Evolutionary conservation across 2,329 filamentous ascomycete species (phyloP), one percentile per base, ranked within the genome.

Genomic region (Arthrinium puccinioides): DNA sequence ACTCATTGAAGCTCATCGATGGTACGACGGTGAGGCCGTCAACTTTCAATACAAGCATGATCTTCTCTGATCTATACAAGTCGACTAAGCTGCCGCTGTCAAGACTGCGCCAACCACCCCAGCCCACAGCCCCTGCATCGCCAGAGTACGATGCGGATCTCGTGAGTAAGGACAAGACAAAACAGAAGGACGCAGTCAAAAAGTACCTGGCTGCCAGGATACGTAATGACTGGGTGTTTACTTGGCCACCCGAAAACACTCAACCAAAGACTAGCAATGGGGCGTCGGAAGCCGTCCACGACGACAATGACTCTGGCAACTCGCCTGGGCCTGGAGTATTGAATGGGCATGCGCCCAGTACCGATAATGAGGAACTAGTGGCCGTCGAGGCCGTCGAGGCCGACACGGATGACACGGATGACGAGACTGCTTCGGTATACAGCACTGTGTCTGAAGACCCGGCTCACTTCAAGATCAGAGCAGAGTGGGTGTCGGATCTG

Each of bases 101-200:
- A 41, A 74, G 72, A 51, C 56, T 76, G 39, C 70, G 72, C 25
- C 63, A 62, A 44, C 53, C 49, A 47, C 55, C 48, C 44, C 55
- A 43, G 42, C 50, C 38, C 37, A 41, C 39, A 46, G 51, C 43
- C 54, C 51, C 38, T 37, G 41, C 43, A 30, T 44, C 45, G 32
- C 46, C 60, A 29, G 64, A 78, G 48, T 73, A 77, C 48, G 72
- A 81, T 43, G 67, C 73, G 15, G 78, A 82, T 50, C 64, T 82
- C 6, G 57, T 78, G 34, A 79, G 73, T 53, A 72, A 66, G 50
- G 78, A 82, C 53, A 81, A 80, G 54, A 44, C 57, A 19, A 78
- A 72, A 59, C 74, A 79, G 47, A 82, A 81, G 51, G 74, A 78
- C 27, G 78, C 78, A 10, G 70, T 82, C 24, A 74, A 65, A 49